Conservation (phyloP, 495 filamentous ascomycete species). For the Clohesyomyces aquaticus region DNA sequence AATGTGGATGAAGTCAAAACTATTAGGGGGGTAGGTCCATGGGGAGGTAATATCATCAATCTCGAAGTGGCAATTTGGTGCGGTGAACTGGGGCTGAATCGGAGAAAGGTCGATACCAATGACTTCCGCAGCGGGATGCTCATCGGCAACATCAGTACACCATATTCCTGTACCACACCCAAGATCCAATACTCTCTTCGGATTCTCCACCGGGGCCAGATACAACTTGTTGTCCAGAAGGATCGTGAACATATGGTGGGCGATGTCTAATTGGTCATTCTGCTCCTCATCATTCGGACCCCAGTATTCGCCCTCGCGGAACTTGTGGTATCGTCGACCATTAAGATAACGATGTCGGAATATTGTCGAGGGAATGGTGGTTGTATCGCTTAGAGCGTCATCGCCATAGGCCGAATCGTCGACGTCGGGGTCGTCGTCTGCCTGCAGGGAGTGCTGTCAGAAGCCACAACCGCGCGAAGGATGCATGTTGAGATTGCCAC, state of each 20-base stretch:
- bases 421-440: slow-evolving; percentile 6
- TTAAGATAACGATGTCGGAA: slow-evolving; percentile 21
- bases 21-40: slow-evolving; percentile 57
- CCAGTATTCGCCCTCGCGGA: slow-evolving; percentile 10
- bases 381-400: slow-evolving; percentile 18
- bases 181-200: slow-evolving; percentile 31
- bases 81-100: slow-evolving; percentile 47
- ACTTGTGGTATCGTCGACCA: slow-evolving; percentile 32
- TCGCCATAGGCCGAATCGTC: slow-evolving; percentile 14
- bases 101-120: slow-evolving; percentile 44
- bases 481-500: neutral
- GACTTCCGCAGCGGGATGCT: slow-evolving; percentile 29
- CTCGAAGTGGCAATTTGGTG: slow-evolving; percentile 59
- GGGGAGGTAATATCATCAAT: slow-evolving; percentile 58
- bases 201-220: slow-evolving; percentile 29
- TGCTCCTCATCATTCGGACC: slow-evolving; percentile 33
- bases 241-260: slow-evolving; percentile 29
- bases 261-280: slow-evolving; percentile 30
- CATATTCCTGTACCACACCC: slow-evolving; percentile 33
- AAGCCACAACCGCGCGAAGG: neutral
- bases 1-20: slow-evolving; percentile 70
- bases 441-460: neutral
- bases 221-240: slow-evolving; percentile 31
- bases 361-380: slow-evolving; percentile 16
- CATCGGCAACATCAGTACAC: slow-evolving; percentile 22